phyloP scores from a whole-genome alignment of 139 green algal genomes.

The Pleodorina starrii region DNA sequence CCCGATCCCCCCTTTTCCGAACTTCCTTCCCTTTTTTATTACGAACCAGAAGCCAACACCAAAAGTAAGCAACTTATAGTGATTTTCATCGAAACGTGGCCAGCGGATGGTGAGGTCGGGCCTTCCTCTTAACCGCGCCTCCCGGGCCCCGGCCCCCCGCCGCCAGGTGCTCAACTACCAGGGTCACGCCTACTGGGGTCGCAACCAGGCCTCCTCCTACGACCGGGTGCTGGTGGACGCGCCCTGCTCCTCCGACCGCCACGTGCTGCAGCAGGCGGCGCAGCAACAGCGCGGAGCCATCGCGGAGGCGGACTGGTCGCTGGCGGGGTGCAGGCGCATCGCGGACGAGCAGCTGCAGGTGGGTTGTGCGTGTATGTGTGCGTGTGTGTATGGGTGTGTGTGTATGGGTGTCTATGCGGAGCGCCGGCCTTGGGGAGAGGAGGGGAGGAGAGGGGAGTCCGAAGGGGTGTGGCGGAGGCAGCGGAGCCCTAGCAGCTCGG shows the following conservation, averaged over 20 bases:
- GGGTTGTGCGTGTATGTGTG: too few relatives aligned
- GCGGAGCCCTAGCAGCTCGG: too few relatives aligned
- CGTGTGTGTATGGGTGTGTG: too few relatives aligned
- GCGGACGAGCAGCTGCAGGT: slow-evolving; percentile 71
- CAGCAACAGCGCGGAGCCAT: not conserved
- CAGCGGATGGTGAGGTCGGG: too few relatives aligned
- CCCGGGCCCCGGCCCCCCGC: not conserved
- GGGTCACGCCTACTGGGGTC: slow-evolving; percentile 20
- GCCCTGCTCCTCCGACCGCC: slow-evolving; percentile 76
- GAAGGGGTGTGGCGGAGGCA: too few relatives aligned
- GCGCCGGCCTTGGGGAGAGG: not conserved
- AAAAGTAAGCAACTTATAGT: too few relatives aligned
- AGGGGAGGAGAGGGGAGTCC: not conserved
- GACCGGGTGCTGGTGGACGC: slow-evolving; percentile 68
- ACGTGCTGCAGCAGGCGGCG: slow-evolving; percentile 66
- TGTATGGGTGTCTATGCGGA: too few relatives aligned
- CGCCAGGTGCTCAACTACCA: slow-evolving; percentile 28
- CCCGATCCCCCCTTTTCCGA: too few relatives aligned
- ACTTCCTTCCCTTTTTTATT: too few relatives aligned
- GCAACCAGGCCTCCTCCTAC: slow-evolving; percentile 16
- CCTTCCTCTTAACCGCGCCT: too few relatives aligned
- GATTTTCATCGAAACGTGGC: too few relatives aligned
- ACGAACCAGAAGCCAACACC: too few relatives aligned
- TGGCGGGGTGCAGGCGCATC: slow-evolving; percentile 59
- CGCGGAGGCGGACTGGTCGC: slow-evolving; percentile 61